Conservation (phyloP, 2,329 filamentous ascomycete genomes). For the Drechslerella dactyloides region DNA sequence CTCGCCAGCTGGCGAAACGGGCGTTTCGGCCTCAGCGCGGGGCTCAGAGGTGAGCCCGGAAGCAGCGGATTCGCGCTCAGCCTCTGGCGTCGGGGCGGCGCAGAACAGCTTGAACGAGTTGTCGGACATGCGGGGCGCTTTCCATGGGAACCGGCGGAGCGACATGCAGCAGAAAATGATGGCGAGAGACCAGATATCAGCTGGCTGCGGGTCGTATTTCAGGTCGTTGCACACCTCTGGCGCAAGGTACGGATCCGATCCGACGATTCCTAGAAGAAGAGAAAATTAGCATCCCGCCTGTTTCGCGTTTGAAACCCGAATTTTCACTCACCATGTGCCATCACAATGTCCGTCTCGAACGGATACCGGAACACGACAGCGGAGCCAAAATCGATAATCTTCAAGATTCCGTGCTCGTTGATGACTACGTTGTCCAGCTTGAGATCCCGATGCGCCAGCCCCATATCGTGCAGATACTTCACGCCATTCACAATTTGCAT, state of each 20-base stretch:
- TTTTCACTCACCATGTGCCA: constrained; percentile 77
- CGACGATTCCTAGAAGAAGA: constrained; percentile 68
- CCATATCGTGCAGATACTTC: constrained; percentile 92
- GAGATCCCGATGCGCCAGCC: constrained; percentile 89
- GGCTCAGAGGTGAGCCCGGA: constrained; percentile 17
- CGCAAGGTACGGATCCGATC: constrained; percentile 93
- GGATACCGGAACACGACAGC: constrained; percentile 97
- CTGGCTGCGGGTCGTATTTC: constrained; percentile 90
- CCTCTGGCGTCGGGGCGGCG: constrained; percentile 47
- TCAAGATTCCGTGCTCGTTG: constrained; percentile 96
- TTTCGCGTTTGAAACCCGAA: too few species aligned
- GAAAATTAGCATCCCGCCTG: neutral
- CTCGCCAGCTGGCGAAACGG: constrained; percentile 39
- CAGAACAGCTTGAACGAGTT: constrained; percentile 95
- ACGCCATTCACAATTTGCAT: constrained; percentile 94
- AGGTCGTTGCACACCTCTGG: constrained; percentile 94
- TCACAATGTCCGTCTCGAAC: constrained; percentile 86
- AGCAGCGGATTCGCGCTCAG: constrained; percentile 47
- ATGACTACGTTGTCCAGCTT: constrained; percentile 99
- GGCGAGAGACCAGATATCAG: constrained; percentile 96
- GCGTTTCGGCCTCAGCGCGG: constrained; percentile 19
- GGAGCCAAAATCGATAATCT: constrained; percentile 98
- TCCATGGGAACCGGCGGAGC: constrained; percentile 93
- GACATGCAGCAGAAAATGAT: constrained; percentile 99
- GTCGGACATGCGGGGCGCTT: constrained; percentile 86